These are phyloP conservation scores for Ganoderma multipileum DNA, from an alignment of 1,284 basidiomycete species.

Conservation along the genomic window DNA sequence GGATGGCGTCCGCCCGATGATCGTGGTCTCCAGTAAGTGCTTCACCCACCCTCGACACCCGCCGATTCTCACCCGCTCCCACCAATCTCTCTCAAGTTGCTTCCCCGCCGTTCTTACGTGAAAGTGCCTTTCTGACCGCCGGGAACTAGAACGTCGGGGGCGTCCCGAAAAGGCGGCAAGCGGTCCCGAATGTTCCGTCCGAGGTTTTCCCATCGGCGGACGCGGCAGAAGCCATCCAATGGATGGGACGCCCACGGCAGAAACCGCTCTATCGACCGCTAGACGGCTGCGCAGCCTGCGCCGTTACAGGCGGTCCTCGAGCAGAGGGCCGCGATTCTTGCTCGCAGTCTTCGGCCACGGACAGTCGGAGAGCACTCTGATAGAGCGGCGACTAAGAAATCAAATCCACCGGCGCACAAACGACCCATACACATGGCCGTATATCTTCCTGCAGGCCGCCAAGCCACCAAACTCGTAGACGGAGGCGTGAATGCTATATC, in stretches of 20 bases:
- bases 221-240: constrained; percentile 19
- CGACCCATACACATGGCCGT: too few species aligned
- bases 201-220: constrained; percentile 17
- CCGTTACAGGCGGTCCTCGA: background rate
- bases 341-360: background rate
- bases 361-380: background rate
- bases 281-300: background rate
- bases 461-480: background rate
- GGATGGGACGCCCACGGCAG: constrained; percentile 7
- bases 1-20: constrained; percentile 21
- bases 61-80: constrained; percentile 9
- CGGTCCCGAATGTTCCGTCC: constrained; percentile 15
- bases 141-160: background rate
- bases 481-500: background rate
- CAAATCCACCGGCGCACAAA: background rate
- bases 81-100: constrained; percentile 4
- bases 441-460: background rate
- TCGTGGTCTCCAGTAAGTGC: constrained; percentile 23
- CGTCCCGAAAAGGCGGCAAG: constrained; percentile 9
- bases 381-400: background rate
- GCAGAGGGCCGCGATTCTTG: background rate
- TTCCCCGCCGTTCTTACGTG: background rate
- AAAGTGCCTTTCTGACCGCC: background rate
- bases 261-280: constrained; percentile 3
- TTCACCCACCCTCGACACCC: background rate